phyloP scores from a whole-genome alignment of 768 basidiomycete genomes.

The Polyporus arcularius region DNA sequence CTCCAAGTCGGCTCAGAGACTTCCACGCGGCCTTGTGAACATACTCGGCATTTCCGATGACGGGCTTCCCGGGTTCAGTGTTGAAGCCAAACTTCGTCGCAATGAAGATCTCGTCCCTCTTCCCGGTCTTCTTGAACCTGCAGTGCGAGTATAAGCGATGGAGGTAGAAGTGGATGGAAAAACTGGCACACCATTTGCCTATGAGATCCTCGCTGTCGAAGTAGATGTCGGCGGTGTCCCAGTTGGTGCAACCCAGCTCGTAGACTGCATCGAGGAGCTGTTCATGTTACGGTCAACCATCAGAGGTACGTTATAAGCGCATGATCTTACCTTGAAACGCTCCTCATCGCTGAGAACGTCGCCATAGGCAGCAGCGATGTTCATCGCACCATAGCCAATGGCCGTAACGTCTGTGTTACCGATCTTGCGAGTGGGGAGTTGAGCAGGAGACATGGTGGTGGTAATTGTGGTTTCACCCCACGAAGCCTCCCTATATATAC shows the following conservation, averaged over 20 bases:
- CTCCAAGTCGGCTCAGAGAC: conserved; percentile 41
- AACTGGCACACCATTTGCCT: conserved; percentile 36
- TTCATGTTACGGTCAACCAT: neutral
- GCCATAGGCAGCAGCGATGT: conserved; percentile 51
- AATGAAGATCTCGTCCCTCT: conserved; percentile 55
- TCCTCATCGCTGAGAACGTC: conserved; percentile 50
- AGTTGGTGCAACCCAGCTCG: conserved; percentile 42
- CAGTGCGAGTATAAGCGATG: too few relatives aligned
- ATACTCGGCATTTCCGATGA: conserved; percentile 43
- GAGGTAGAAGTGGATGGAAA: neutral
- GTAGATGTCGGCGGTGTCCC: conserved; percentile 47
- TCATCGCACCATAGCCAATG: conserved; percentile 66
- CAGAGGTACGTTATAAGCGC: neutral
- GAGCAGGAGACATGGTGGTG: conserved; percentile 15
- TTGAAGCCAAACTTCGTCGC: conserved; percentile 57
- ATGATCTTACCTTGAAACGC: conserved; percentile 48
- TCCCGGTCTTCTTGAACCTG: conserved; percentile 55
- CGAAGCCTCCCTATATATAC: too few relatives aligned
- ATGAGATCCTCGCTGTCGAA: conserved; percentile 43
- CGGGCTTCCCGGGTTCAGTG: conserved; percentile 25
- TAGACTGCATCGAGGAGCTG: conserved; percentile 44
- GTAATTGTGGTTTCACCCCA: neutral
- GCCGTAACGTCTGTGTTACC: conserved; percentile 46
- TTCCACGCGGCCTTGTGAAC: conserved; percentile 38
- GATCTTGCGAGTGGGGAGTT: conserved; percentile 44